Evolutionary conservation across 768 basidiomycete species (phyloP).

Genomic region (Lentinula detonsa): DNA sequence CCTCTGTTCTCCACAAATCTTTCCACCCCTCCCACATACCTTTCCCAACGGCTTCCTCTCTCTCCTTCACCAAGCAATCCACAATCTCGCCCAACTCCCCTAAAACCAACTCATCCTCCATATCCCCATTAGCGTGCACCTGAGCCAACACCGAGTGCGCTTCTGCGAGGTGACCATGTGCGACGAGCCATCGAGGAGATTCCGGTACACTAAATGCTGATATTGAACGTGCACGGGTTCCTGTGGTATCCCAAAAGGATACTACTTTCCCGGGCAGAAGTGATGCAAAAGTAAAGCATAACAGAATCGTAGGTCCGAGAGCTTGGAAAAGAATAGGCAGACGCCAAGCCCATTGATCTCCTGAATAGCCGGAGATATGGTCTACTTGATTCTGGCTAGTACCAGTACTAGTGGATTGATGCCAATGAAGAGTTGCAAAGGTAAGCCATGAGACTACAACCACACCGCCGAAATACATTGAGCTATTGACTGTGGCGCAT

Average conservation of each 20-base stretch:
- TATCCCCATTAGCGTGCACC: background rate
- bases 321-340: background rate
- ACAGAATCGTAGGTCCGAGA: background rate
- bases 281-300: constrained; percentile 1
- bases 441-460: background rate
- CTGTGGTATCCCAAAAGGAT: background rate
- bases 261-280: background rate
- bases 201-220: background rate
- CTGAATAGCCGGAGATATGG: background rate
- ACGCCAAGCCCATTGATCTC: constrained; percentile 4
- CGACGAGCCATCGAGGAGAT: constrained; percentile 1
- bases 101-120: background rate
- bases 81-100: background rate
- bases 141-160: background rate
- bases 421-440: constrained; percentile 1
- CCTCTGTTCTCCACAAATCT: constrained; percentile 1
- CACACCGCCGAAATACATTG: constrained; percentile 4
- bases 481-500: constrained; percentile 4
- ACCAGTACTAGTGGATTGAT: background rate
- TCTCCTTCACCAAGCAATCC: background rate
- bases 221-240: background rate
- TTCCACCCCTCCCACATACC: constrained; percentile 2
- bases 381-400: background rate
- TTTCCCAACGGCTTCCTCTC: background rate
- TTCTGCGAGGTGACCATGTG: background rate